Conservation (phyloP, 1,284 basidiomycete species). For the Apiotrichum laibachii region DNA sequence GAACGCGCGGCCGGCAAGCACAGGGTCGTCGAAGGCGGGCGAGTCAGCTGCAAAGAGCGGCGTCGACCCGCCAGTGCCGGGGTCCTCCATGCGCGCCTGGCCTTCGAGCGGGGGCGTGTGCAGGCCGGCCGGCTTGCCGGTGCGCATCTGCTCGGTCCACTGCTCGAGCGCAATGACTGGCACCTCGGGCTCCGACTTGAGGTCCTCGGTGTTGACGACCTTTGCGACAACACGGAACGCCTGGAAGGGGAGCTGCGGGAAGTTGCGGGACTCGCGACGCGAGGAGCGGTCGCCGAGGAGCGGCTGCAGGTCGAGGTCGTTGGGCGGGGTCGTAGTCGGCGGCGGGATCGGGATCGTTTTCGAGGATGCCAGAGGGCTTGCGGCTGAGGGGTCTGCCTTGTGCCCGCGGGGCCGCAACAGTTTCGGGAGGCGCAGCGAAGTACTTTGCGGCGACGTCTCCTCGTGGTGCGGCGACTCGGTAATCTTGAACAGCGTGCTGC, state of each 20-base stretch:
- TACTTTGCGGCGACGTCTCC: background rate
- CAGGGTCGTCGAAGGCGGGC: conserved; percentile 1
- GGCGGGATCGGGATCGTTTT: conserved; percentile 15
- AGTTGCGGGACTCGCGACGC: conserved; percentile 13
- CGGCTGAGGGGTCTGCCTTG: background rate
- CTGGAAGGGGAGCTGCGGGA: conserved; percentile 44
- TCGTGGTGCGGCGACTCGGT: conserved; percentile 20
- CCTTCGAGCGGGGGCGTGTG: conserved; percentile 17
- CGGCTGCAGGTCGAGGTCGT: conserved; percentile 4
- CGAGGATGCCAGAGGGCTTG: conserved; percentile 2
- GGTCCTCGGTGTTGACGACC: conserved; percentile 42
- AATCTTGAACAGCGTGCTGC: conserved; percentile 21
- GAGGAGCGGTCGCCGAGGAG: background rate
- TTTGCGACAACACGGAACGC: conserved; percentile 48
- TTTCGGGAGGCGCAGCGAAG: conserved; percentile 41
- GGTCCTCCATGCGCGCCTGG: background rate
- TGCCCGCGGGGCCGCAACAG: conserved; percentile 38
- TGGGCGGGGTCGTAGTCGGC: conserved; percentile 13
- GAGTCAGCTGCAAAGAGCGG: conserved; percentile 1
- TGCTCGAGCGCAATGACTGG: conserved; percentile 25
- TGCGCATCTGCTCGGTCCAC: conserved; percentile 25
- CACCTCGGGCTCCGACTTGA: conserved; percentile 32
- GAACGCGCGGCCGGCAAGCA: conserved; percentile 37
- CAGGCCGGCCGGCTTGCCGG: conserved; percentile 20
- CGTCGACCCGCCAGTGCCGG: background rate